Conservation (phyloP, 371 early-diverging fungal genomes). For the Mortierella sp. region DNA sequence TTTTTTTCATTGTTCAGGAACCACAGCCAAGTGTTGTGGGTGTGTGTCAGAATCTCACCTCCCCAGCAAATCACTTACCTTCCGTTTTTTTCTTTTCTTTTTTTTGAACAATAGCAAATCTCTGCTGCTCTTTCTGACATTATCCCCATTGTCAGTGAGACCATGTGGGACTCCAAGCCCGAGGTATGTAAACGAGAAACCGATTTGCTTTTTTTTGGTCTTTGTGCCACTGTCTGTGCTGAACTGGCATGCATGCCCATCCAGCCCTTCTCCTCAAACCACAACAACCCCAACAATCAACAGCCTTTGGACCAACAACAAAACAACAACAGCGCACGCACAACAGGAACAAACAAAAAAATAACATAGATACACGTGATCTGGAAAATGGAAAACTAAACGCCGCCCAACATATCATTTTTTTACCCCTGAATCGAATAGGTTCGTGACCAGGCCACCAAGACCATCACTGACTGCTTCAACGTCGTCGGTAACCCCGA, state of each 20-base stretch:
- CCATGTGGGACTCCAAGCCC: conserved; percentile 84
- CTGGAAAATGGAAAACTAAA: not conserved
- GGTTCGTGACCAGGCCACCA: conserved; percentile 47
- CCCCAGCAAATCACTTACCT: too few relatives aligned
- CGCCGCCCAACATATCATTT: not conserved
- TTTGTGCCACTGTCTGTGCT: conserved; percentile 8
- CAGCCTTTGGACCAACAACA: not conserved
- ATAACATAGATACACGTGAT: conserved; percentile 1
- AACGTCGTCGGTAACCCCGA: conserved; percentile 72
- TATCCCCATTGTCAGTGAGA: conserved; percentile 80
- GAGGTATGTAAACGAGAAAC: conserved; percentile 58
- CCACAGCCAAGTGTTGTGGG: too few relatives aligned
- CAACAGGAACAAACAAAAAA: too few relatives aligned
- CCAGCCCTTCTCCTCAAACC: not conserved
- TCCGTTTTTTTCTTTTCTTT: not conserved
- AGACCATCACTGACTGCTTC: conserved; percentile 54
- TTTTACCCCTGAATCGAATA: not conserved
- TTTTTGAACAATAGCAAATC: conserved; percentile 62
- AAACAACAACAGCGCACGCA: conserved; percentile 1
- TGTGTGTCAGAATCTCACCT: too few relatives aligned
- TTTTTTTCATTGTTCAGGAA: too few relatives aligned
- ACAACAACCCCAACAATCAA: not conserved
- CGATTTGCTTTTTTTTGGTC: conserved; percentile 15
- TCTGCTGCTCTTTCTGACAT: conserved; percentile 77
- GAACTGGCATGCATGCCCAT: not conserved